These are phyloP conservation scores for Euphrasia confusa DNA, from an alignment of 257 asterid species.

Conservation along the genomic window DNA sequence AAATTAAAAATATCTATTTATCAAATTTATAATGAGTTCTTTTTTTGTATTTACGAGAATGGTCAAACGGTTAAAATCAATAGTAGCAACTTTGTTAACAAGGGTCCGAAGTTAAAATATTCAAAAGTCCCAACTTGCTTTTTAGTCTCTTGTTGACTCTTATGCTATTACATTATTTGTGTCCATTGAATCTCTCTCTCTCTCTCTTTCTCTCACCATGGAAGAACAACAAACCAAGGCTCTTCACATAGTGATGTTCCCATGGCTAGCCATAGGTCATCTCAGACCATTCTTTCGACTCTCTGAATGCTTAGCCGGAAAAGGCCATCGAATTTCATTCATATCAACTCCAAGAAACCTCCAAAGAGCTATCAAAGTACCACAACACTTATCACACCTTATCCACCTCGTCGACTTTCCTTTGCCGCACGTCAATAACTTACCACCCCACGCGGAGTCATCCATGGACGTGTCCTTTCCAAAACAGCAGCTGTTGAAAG, in stretches of 20 bases:
- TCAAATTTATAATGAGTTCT: too few relatives aligned
- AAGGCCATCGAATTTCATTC: conserved; percentile 68
- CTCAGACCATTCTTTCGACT: conserved; percentile 61
- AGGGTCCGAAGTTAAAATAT: too few relatives aligned
- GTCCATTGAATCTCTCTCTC: conserved; percentile 10
- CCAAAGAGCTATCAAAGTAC: conserved; percentile 44
- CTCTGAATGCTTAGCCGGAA: conserved; percentile 52
- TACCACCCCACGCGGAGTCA: conserved; percentile 65
- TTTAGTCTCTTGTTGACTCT: too few relatives aligned
- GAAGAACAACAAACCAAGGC: conserved; percentile 29
- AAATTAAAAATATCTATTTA: too few relatives aligned
- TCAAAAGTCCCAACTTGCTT: too few relatives aligned
- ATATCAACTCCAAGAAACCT: conserved; percentile 79
- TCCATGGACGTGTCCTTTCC: conserved; percentile 79
- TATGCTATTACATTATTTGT: too few relatives aligned
- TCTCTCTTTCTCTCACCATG: conserved; percentile 29
- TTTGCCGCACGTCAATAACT: conserved; percentile 43
- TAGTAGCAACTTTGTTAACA: too few relatives aligned
- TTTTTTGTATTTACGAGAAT: too few relatives aligned
- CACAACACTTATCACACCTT: conserved; percentile 40
- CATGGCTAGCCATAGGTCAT: conserved; percentile 94
- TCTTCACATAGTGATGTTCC: conserved; percentile 81
- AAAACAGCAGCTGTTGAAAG: conserved; percentile 61
- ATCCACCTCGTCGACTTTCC: conserved; percentile 32
- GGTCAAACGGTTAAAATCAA: too few relatives aligned